A percentile compares a stretch with the other conserved stretches of the same genome.
phyloP scores from a whole-genome alignment of 768 basidiomycete genomes.

The Psilocybe azurescens region DNA sequence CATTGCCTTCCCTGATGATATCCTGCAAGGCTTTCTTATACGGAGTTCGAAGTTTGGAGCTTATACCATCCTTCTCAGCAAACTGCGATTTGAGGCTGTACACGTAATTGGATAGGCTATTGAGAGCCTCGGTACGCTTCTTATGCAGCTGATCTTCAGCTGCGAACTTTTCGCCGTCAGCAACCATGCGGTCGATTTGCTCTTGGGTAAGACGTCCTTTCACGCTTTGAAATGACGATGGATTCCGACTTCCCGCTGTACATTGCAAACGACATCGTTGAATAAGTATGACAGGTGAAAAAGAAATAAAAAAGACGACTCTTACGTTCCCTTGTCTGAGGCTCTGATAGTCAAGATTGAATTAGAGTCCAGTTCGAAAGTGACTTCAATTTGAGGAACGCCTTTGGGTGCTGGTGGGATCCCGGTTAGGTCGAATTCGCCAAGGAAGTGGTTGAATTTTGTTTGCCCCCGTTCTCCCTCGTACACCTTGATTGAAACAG shows the following conservation, averaged over 20 bases:
- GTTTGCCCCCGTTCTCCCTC: constrained; percentile 91
- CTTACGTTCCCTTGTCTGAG: constrained; percentile 75
- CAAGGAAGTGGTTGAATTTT: constrained; percentile 90
- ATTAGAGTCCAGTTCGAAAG: constrained; percentile 88
- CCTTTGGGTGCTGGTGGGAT: constrained; percentile 90
- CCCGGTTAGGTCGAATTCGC: constrained; percentile 90
- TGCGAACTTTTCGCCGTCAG: constrained; percentile 53
- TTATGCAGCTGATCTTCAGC: constrained; percentile 32
- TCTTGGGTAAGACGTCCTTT: constrained; percentile 61
- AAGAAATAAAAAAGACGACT: constrained; percentile 48
- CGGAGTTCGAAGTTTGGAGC: constrained; percentile 62
- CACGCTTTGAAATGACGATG: constrained; percentile 71
- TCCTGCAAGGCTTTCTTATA: constrained; percentile 68
- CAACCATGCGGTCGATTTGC: constrained; percentile 61
- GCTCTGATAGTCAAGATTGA: constrained; percentile 86
- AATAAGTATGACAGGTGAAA: not conserved
- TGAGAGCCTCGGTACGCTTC: constrained; percentile 83
- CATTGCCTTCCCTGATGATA: constrained; percentile 68
- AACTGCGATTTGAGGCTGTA: constrained; percentile 89
- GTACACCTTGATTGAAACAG: constrained; percentile 88
- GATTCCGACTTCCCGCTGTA: constrained; percentile 77
- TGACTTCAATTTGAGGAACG: constrained; percentile 91
- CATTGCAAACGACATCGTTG: not conserved
- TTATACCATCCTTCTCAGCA: constrained; percentile 75
- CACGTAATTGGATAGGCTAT: constrained; percentile 78